Evolutionary conservation across 768 basidiomycete species (phyloP).

Genomic region (Russula vinacea): DNA sequence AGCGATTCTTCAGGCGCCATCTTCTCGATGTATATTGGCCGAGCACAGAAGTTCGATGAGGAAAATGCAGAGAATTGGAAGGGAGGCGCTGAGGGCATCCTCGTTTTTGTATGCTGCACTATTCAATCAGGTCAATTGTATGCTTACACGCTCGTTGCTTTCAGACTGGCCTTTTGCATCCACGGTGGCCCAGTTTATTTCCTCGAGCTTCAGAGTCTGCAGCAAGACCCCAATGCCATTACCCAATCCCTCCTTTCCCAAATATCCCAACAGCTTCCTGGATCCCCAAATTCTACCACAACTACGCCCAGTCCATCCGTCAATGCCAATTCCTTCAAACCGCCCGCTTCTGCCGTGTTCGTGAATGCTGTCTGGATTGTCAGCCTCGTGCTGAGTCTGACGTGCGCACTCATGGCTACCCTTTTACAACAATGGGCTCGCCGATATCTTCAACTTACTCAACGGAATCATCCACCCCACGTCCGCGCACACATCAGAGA

Average conservation of each 20-base stretch:
- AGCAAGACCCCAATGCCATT: neutral
- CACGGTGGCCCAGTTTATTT: neutral
- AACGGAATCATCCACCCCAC: neutral
- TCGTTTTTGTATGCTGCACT: neutral
- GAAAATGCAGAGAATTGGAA: constrained; percentile 2
- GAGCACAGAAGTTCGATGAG: neutral
- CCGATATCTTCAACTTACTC: neutral
- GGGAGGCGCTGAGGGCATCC: constrained; percentile 1
- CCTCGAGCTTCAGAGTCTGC: neutral
- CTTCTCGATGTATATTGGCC: neutral
- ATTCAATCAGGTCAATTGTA: neutral
- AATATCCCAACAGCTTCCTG: neutral
- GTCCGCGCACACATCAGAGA: neutral
- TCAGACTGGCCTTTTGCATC: neutral
- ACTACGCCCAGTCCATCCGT: no score
- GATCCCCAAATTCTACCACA: neutral
- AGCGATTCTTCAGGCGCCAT: constrained; percentile 1
- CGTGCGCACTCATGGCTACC: neutral
- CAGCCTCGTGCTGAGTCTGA: neutral
- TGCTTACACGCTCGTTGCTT: neutral
- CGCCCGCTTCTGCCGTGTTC: neutral
- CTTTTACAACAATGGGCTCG: neutral
- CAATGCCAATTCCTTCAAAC: neutral
- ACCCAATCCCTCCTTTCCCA: neutral
- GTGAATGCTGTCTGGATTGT: neutral